Evolutionary conservation across 2,329 filamentous ascomycete species (phyloP), one percentile per base, ranked within the genome.

Genomic region (Ambrosiella cleistominuta): DNA sequence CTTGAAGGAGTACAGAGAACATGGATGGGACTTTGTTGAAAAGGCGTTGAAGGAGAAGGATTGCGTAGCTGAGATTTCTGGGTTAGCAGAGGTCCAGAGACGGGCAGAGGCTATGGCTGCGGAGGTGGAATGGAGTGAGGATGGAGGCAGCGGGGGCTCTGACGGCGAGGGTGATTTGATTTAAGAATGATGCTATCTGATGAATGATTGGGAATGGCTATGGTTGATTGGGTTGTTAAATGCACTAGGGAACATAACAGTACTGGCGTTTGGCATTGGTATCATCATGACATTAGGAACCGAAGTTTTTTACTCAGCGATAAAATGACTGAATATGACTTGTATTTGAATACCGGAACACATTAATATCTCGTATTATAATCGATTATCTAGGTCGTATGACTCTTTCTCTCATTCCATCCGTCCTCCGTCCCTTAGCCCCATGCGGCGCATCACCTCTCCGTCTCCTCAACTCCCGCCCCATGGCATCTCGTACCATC

Each of bases 401-500:
- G 27, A 27, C 27, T 27, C 27, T 27, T 27, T 27, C 27, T 27
- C 15, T 54, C 38, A 11, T 39, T 39, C 37, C 38, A 19, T 54
- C 52, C 12, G 52, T 54, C 27, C 52, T 54, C 38, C 52, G 12
- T 35, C 77, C 78, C 62, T 68, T 75, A 3, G 82, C 82, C 1
- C 82, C 82, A 13, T 75, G 74, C 1, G 82, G 82, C 12, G 77
- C 82, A 65, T 82, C 80, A 12, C 74, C 68, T 63, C 83, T 76
- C 64, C 81, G 72, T 66, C 76, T 81, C 67, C 79, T 76, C 59
- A 90, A 70, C 36, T 82, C 81, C 60, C 75, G 78, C 27, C 81
- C 82, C 64, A 95, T 75, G 0, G 89, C 89, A 68, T 88, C 83
- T 64, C 83, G 78, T 7, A 97, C 91, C 70, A 91, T 87, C 0